Percentiles rank a stretch among this genome's conserved stretches.
Evolutionary conservation across 768 basidiomycete genomes (phyloP).

Genomic region (Podaxis rugospora): DNA sequence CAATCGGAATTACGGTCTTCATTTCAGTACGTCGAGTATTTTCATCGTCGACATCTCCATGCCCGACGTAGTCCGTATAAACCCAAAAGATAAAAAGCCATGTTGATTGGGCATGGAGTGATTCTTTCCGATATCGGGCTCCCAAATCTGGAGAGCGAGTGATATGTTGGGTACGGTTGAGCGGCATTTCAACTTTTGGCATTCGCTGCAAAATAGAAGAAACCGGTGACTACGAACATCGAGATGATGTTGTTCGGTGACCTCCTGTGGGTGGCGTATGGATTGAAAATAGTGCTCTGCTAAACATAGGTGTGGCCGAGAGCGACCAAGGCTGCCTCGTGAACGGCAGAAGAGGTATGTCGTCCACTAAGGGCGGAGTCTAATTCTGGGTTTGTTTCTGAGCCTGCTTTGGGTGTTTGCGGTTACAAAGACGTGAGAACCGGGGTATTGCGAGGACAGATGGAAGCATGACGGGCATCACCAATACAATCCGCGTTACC

Average conservation of each 20-base stretch:
- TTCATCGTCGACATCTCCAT: neutral
- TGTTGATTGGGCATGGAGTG: neutral
- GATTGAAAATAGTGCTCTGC: neutral
- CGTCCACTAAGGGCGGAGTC: neutral
- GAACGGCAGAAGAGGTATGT: neutral
- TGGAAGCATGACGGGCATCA: conserved; percentile 4
- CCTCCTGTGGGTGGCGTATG: neutral
- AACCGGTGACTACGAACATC: neutral
- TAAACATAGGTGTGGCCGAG: neutral
- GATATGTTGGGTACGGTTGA: neutral
- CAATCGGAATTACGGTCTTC: neutral
- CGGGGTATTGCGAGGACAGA: conserved; percentile 6
- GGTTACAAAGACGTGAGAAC: neutral
- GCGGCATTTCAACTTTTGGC: neutral
- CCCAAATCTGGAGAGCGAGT: neutral
- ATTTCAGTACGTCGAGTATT: neutral
- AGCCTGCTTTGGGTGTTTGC: neutral
- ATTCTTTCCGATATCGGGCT: conserved; percentile 11
- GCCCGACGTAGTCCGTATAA: neutral
- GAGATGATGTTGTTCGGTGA: neutral
- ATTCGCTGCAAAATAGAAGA: neutral
- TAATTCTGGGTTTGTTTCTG: neutral
- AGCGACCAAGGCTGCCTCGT: neutral
- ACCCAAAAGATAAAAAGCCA: neutral
- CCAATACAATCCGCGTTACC: conserved; percentile 4